Percentiles rank a stretch among this genome's conserved stretches.
These are phyloP conservation scores for Erythrophleum ivorense DNA, from an alignment of 331 rosid species.

Conservation along the genomic window DNA sequence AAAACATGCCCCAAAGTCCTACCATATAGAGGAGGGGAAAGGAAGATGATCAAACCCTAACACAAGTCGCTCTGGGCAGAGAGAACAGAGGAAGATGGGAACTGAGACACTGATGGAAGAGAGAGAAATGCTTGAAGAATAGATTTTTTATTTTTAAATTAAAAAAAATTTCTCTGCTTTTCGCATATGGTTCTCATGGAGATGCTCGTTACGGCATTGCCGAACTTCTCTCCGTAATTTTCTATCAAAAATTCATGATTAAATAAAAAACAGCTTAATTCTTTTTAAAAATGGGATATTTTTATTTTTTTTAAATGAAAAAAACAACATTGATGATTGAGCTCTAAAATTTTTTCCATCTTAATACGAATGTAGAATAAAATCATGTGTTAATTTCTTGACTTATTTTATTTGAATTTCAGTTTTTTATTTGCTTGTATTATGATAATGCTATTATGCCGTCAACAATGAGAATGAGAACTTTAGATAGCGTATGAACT, in stretches of 20 bases:
- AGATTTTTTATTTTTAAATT: background rate
- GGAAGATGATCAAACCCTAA: constrained; percentile 51
- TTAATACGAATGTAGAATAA: too few species aligned
- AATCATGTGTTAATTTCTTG: too few species aligned
- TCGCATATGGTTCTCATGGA: background rate
- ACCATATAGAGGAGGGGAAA: background rate
- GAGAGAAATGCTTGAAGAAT: background rate
- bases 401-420: too few species aligned
- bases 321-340: too few species aligned
- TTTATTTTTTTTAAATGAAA: too few species aligned
- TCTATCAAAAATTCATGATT: too few species aligned
- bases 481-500: too few species aligned
- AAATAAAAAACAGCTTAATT: background rate
- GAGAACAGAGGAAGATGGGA: constrained; percentile 40
- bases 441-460: too few species aligned
- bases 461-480: too few species aligned
- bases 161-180: background rate
- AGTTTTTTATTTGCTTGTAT: too few species aligned
- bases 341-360: too few species aligned
- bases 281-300: background rate
- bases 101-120: background rate
- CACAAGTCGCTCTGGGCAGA: constrained; percentile 38
- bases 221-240: background rate
- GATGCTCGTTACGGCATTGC: background rate
- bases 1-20: background rate